phyloP scores from a whole-genome alignment of 2,329 filamentous ascomycete species.

The Pestalotiopsis sp. region DNA sequence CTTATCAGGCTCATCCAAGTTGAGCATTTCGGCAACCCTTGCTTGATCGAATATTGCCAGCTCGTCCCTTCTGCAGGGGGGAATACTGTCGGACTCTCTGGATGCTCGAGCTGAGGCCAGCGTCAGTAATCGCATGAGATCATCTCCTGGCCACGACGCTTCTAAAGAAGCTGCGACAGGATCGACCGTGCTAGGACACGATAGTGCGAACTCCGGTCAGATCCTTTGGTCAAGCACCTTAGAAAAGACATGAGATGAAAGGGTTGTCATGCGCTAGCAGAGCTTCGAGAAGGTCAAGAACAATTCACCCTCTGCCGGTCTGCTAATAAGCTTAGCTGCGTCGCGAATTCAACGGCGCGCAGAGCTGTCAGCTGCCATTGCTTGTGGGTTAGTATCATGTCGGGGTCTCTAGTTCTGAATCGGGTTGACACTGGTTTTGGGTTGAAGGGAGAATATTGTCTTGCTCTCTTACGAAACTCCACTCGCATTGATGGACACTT shows the following conservation, averaged over 20 bases:
- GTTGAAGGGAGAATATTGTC: not conserved
- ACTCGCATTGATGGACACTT: not conserved
- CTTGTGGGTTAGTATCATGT: not conserved
- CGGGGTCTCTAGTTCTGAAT: not conserved
- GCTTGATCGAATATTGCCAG: not conserved
- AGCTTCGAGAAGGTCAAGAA: slow-evolving; percentile 9
- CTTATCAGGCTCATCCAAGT: not conserved
- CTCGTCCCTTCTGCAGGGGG: not conserved
- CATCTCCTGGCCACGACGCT: not conserved
- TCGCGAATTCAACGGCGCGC: not conserved
- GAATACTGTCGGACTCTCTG: not conserved
- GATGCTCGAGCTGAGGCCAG: not conserved
- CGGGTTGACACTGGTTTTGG: not conserved
- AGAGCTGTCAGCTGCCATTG: slow-evolving; percentile 5
- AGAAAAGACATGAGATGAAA: slow-evolving; percentile 3
- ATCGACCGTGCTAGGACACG: not conserved
- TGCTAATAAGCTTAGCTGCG: not conserved
- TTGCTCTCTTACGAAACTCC: not conserved
- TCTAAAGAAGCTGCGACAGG: not conserved
- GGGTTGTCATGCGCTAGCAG: not conserved
- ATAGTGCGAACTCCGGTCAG: not conserved
- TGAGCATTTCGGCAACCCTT: not conserved
- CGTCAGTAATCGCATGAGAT: not conserved
- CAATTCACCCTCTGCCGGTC: not conserved
- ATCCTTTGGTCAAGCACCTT: not conserved